These are phyloP conservation scores for Pisolithus albus DNA, from an alignment of 768 basidiomycete genomes.

Conservation along the genomic window DNA sequence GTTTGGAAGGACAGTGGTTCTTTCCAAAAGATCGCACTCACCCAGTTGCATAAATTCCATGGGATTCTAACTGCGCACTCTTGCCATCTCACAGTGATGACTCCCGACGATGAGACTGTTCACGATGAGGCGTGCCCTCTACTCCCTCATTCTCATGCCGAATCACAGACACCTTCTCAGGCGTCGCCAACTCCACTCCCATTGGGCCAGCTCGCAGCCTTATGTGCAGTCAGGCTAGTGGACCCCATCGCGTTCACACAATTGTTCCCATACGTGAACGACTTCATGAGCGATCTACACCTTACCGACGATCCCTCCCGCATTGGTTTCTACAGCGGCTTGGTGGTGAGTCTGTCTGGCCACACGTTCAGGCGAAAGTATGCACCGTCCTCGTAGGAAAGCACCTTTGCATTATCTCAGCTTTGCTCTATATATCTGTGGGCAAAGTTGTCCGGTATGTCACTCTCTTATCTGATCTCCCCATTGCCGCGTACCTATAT, in stretches of 20 bases:
- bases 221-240: constrained; percentile 46
- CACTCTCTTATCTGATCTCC: constrained; percentile 4
- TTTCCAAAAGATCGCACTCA: constrained; percentile 1
- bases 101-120: constrained; percentile 19
- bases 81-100: constrained; percentile 7
- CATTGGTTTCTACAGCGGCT: constrained; percentile 61
- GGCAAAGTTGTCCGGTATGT: constrained; percentile 50
- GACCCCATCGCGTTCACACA: constrained; percentile 58
- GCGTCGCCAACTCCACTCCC: constrained; percentile 6
- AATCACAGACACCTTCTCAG: constrained; percentile 23
- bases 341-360: constrained; percentile 37
- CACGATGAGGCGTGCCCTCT: constrained; percentile 26
- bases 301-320: constrained; percentile 47
- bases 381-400: constrained; percentile 38
- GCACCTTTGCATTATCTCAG: constrained; percentile 54
- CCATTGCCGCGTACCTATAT: not conserved
- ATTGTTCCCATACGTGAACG: constrained; percentile 61
- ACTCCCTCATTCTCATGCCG: constrained; percentile 24
- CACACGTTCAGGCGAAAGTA: not conserved
- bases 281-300: constrained; percentile 49
- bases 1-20: not conserved
- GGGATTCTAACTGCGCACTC: not conserved
- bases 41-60: constrained; percentile 4
- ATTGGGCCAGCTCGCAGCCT: constrained; percentile 38
- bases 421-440: constrained; percentile 55